phyloP scores from a whole-genome alignment of 768 basidiomycete species.

The Tricholoma matsutake region DNA sequence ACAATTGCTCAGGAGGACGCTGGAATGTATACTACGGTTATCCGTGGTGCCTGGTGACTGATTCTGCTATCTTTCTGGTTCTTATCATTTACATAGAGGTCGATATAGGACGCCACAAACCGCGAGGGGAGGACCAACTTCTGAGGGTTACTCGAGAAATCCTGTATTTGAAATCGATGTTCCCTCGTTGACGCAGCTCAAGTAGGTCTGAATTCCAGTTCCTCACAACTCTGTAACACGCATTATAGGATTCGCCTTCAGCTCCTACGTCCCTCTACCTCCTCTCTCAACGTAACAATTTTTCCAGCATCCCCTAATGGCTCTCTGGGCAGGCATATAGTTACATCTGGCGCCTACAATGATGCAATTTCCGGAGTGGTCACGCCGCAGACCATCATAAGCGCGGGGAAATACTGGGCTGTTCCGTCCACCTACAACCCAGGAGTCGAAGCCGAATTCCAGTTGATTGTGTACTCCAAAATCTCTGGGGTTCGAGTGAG shows the following conservation, averaged over 20 bases:
- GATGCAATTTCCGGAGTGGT: conserved; percentile 72
- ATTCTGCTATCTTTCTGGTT: not conserved
- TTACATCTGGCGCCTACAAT: conserved; percentile 79
- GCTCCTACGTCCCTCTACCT: conserved; percentile 41
- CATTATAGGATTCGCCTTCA: conserved; percentile 65
- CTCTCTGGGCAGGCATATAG: conserved; percentile 38
- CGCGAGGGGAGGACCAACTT: conserved; percentile 70
- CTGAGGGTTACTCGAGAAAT: conserved; percentile 60
- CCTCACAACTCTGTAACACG: not conserved
- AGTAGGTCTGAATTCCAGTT: conserved; percentile 36
- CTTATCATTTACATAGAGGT: not conserved
- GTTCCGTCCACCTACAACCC: conserved; percentile 74
- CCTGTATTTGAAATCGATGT: conserved; percentile 65
- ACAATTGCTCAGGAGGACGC: conserved; percentile 84
- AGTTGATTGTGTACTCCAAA: conserved; percentile 58
- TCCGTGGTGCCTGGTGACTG: conserved; percentile 73
- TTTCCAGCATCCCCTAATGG: conserved; percentile 37
- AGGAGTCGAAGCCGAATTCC: conserved; percentile 54
- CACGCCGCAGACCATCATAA: conserved; percentile 49
- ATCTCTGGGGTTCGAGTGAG: conserved; percentile 23
- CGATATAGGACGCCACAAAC: conserved; percentile 47
- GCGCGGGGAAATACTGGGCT: conserved; percentile 64
- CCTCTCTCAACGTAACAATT: conserved; percentile 60
- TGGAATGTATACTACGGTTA: conserved; percentile 75
- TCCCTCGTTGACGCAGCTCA: conserved; percentile 49